A percentile compares a stretch with the other conserved stretches of the same genome.
Evolutionary conservation across 805 yeast species (phyloP).

Genomic region (Diddensiella transvaalensis): DNA sequence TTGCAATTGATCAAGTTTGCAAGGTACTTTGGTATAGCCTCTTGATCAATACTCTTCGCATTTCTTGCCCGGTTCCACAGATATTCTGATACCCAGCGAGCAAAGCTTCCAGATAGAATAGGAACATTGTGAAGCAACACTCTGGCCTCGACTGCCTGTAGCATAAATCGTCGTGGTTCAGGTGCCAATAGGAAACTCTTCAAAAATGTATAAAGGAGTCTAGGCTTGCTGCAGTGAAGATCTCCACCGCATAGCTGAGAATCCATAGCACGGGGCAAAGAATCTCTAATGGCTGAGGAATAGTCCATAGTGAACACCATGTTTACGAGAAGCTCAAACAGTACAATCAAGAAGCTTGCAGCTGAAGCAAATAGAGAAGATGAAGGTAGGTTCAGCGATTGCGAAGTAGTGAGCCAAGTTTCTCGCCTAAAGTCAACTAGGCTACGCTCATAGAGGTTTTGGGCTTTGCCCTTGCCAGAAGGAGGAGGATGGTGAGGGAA

Average conservation of each 20-base stretch:
- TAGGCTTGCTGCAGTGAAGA: slow-evolving; percentile 21
- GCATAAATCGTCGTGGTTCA: slow-evolving; percentile 25
- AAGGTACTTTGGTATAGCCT: slow-evolving; percentile 3
- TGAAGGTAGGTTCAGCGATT: slow-evolving; percentile 26
- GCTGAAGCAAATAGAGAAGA: slow-evolving; percentile 14
- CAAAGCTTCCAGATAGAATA: slow-evolving; percentile 1
- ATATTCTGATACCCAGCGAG: slow-evolving; percentile 11
- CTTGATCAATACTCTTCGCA: slow-evolving; percentile 9
- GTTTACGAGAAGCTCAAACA: slow-evolving; percentile 1
- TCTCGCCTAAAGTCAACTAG: slow-evolving; percentile 1
- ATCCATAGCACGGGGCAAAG: slow-evolving; percentile 30
- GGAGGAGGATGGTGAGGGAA: slow-evolving; percentile 12
- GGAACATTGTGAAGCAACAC: slow-evolving; percentile 24
- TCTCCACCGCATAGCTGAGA: slow-evolving; percentile 40
- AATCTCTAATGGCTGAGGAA: slow-evolving; percentile 23
- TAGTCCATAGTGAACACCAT: slow-evolving; percentile 11
- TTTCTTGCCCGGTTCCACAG: slow-evolving; percentile 29
- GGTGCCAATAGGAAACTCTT: slow-evolving; percentile 25
- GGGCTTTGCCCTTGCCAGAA: slow-evolving; percentile 8
- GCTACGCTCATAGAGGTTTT: not conserved
- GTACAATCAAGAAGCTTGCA: slow-evolving; percentile 18
- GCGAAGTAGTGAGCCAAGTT: slow-evolving; percentile 28
- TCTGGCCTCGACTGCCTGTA: slow-evolving; percentile 32
- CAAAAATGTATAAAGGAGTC: slow-evolving; percentile 30
- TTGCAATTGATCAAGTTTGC: slow-evolving; percentile 17